These are phyloP conservation scores for Canna indica DNA, from an alignment of 176 grass and related monocot genomes.

Conservation along the genomic window DNA sequence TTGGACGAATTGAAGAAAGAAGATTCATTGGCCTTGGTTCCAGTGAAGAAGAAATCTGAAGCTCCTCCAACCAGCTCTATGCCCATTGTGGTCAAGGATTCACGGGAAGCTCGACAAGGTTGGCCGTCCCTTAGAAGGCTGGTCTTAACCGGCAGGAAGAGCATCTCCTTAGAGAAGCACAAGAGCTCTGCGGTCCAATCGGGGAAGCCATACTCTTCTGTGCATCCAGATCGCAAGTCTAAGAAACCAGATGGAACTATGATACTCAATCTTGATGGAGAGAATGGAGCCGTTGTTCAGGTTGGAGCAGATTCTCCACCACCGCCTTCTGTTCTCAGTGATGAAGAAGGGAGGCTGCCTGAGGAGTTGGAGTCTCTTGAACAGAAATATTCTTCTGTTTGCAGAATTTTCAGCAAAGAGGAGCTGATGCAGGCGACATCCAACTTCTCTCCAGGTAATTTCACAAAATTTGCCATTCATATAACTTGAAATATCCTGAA, in stretches of 20 bases:
- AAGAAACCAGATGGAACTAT: constrained; percentile 37
- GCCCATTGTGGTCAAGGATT: constrained; percentile 26
- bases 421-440: constrained; percentile 65
- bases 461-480: constrained; percentile 2
- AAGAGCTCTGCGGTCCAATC: constrained; percentile 65
- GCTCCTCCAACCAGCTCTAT: constrained; percentile 25
- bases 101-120: constrained; percentile 42
- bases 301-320: constrained; percentile 29
- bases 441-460: constrained; percentile 67
- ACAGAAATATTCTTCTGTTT: constrained; percentile 59
- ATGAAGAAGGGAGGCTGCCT: constrained; percentile 42
- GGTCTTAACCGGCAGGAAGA: constrained; percentile 56
- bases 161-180: constrained; percentile 55
- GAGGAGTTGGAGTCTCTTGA: constrained; percentile 48
- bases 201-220: constrained; percentile 47
- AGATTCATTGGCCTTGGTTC: constrained; percentile 10
- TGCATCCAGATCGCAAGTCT: constrained; percentile 53
- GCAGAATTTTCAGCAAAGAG: constrained; percentile 50
- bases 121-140: constrained; percentile 38
- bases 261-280: constrained; percentile 28
- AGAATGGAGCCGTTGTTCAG: constrained; percentile 21
- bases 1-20: constrained; percentile 17
- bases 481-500: background rate
- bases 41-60: constrained; percentile 19
- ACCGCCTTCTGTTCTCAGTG: constrained; percentile 23